Evolutionary conservation across 495 filamentous ascomycete genomes (phyloP).

Genomic region (Podospora tetraspora): DNA sequence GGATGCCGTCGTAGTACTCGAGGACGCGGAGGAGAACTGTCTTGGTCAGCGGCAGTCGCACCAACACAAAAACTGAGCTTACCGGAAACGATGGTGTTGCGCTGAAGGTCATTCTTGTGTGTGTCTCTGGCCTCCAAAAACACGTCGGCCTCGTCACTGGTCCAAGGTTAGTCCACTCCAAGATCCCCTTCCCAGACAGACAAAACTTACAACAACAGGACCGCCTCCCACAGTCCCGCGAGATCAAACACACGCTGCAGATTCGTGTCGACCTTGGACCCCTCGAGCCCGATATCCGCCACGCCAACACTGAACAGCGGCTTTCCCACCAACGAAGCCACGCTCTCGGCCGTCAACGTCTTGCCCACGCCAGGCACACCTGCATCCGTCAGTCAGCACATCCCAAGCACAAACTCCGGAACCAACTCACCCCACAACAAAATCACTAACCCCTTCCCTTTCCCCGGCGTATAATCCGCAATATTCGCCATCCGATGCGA

Average conservation of each 20-base stretch:
- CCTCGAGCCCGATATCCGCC: constrained; percentile 16
- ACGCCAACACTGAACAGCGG: constrained; percentile 16
- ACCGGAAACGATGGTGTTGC: constrained; percentile 10
- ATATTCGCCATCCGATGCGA: constrained; percentile 26
- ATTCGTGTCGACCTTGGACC: constrained; percentile 20
- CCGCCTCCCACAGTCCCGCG: constrained; percentile 36
- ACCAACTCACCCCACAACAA: constrained; percentile 7
- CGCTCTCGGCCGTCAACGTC: constrained; percentile 47
- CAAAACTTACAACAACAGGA: constrained; percentile 29
- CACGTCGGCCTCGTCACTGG: constrained; percentile 41
- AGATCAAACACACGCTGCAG: constrained; percentile 43
- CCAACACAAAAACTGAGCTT: too few species aligned
- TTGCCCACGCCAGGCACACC: constrained; percentile 51
- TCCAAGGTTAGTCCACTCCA: neutral
- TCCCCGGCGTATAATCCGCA: constrained; percentile 39
- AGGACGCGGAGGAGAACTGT: constrained; percentile 48
- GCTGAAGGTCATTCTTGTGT: constrained; percentile 17
- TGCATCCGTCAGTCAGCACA: neutral
- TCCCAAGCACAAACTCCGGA: too few species aligned
- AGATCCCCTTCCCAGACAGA: neutral
- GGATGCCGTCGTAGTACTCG: constrained; percentile 56
- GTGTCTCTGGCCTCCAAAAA: constrained; percentile 27
- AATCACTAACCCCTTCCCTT: constrained; percentile 35
- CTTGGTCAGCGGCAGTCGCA: neutral
- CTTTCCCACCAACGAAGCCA: constrained; percentile 33